Percentiles rank a stretch among this genome's conserved stretches.
Conservation (phyloP, 2,329 filamentous ascomycete species). For the Trichophyton mentagrophytes region DNA sequence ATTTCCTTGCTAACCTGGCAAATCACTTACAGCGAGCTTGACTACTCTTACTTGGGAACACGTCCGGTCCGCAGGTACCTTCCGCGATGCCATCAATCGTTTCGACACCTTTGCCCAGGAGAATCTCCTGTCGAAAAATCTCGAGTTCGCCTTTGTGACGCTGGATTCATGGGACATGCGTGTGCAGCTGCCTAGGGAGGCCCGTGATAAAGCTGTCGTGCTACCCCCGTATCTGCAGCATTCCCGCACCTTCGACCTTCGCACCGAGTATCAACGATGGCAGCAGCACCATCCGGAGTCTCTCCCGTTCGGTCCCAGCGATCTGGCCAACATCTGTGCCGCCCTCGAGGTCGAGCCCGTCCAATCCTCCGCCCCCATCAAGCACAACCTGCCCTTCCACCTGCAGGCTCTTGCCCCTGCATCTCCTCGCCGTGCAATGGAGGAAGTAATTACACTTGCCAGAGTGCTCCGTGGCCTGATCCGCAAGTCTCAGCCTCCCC, state of each 20-base stretch:
- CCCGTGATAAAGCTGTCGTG: conserved; percentile 94
- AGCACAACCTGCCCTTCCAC: conserved; percentile 96
- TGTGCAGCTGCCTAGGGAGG: conserved; percentile 92
- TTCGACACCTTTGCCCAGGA: conserved; percentile 91
- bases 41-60: conserved; percentile 99
- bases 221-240: conserved; percentile 94
- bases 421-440: conserved; percentile 90
- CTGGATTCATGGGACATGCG: conserved; percentile 97
- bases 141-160: conserved; percentile 96
- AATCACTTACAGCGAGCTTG: conserved; percentile 57
- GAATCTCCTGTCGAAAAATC: conserved; percentile 76
- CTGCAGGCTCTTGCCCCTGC: conserved; percentile 90
- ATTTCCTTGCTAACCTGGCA: conserved; percentile 9
- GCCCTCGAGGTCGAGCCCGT: conserved; percentile 96
- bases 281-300: conserved; percentile 97
- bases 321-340: conserved; percentile 93
- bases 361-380: conserved; percentile 93
- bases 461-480: conserved; percentile 85
- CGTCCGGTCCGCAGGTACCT: conserved; percentile 91
- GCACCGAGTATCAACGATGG: conserved; percentile 96
- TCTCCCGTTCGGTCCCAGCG: conserved; percentile 87
- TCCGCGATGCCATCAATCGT: conserved; percentile 89
- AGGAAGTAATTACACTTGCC: conserved; percentile 88
- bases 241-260: conserved; percentile 90
- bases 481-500: conserved; percentile 85